Evolutionary conservation across 225 moss, liverwort and hornwort genomes (phyloP).

Genomic region (Marchantia paleacea): DNA sequence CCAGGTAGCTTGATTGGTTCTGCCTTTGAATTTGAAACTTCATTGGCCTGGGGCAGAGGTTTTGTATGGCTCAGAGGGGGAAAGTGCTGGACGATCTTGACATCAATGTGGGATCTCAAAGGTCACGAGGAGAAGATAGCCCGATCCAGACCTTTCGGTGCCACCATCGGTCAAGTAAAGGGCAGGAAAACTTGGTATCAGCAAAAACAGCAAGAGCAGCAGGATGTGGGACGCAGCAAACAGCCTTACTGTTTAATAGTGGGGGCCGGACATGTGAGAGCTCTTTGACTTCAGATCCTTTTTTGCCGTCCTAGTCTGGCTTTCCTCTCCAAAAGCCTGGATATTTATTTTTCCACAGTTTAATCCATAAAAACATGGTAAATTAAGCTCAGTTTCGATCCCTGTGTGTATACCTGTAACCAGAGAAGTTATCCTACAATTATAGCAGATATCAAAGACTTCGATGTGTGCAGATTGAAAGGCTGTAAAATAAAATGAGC

Average conservation of each 20-base stretch:
- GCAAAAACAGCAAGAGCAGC: neutral
- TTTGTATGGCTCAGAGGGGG: conserved; percentile 12
- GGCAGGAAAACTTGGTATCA: conserved; percentile 15
- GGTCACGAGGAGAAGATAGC: conserved; percentile 22
- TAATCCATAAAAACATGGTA: too few species aligned
- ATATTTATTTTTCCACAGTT: too few species aligned
- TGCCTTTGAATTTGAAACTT: conserved; percentile 17
- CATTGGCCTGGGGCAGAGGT: conserved; percentile 18
- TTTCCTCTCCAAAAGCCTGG: neutral
- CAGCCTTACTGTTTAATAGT: conserved; percentile 22
- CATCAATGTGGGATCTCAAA: conserved; percentile 25
- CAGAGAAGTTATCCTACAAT: too few species aligned
- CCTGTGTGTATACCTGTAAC: neutral
- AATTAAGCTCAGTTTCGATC: neutral
- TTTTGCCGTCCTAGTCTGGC: neutral
- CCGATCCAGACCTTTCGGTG: neutral
- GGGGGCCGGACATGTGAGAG: conserved; percentile 14
- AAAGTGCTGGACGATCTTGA: conserved; percentile 25
- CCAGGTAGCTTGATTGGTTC: neutral
- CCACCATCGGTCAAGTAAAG: neutral
- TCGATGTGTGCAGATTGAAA: too few species aligned
- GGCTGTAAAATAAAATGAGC: neutral
- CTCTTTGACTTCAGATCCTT: too few species aligned
- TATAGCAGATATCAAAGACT: too few species aligned
- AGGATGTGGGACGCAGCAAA: neutral